Evolutionary conservation across 768 basidiomycete genomes (phyloP).

Genomic region (Leccinum rimulosum): DNA sequence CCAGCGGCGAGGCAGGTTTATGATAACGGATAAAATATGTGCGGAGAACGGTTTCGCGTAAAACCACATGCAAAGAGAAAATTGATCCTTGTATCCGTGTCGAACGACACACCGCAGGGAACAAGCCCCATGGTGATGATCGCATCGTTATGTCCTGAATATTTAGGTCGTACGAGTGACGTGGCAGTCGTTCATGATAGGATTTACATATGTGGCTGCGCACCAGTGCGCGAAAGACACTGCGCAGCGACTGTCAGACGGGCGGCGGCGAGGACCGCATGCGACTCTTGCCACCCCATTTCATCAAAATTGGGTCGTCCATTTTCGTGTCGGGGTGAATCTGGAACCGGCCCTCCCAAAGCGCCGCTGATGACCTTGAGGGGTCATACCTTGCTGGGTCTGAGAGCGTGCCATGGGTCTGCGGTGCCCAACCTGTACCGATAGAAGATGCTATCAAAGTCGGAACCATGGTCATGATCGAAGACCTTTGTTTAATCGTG

Average conservation of each 20-base stretch:
- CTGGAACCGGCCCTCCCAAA: conserved; percentile 84
- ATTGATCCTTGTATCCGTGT: not conserved
- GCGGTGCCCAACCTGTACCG: conserved; percentile 63
- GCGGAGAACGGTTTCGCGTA: not conserved
- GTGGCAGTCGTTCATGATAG: conserved; percentile 3
- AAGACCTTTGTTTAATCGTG: conserved; percentile 48
- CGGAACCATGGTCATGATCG: conserved; percentile 73
- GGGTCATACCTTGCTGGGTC: conserved; percentile 78
- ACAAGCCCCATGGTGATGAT: conserved; percentile 5
- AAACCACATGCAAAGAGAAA: not conserved
- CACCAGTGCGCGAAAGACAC: not conserved
- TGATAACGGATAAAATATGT: conserved; percentile 25
- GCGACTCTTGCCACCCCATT: conserved; percentile 29
- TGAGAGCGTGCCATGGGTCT: conserved; percentile 54
- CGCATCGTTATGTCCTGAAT: conserved; percentile 9
- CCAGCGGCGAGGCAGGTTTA: conserved; percentile 3
- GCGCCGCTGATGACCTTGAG: conserved; percentile 74
- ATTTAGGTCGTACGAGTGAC: conserved; percentile 8
- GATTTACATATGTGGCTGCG: conserved; percentile 1
- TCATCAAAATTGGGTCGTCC: conserved; percentile 52
- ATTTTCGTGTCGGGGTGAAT: conserved; percentile 81
- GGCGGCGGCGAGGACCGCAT: conserved; percentile 13
- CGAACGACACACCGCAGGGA: conserved; percentile 5
- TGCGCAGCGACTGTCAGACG: conserved; percentile 12
- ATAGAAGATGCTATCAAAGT: conserved; percentile 71